phyloP scores from a whole-genome alignment of 257 asterid species.

The Solanum megistacrolobum region DNA sequence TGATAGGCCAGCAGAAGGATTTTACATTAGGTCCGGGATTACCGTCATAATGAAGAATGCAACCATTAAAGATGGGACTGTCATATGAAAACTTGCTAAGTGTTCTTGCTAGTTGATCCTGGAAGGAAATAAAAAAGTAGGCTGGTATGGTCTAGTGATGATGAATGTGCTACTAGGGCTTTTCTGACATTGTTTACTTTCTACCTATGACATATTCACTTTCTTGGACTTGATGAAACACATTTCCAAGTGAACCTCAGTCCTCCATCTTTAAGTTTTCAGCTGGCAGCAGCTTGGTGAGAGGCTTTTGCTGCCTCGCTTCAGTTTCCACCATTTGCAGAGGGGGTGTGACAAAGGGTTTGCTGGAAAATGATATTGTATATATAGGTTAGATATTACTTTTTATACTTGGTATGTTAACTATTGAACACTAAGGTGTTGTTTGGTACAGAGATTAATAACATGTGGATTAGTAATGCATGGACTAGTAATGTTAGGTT shows the following conservation, averaged over 20 bases:
- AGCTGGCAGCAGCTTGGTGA: neutral
- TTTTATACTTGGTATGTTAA: neutral
- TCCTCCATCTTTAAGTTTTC: neutral
- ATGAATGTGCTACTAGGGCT: neutral
- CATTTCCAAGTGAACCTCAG: neutral
- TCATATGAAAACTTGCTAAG: slow-evolving; percentile 42
- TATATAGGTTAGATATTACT: neutral
- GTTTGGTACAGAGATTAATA: neutral
- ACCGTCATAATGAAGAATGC: slow-evolving; percentile 73
- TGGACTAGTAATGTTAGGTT: neutral
- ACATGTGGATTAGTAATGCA: too few relatives aligned
- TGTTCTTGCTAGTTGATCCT: neutral
- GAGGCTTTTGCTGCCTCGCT: neutral
- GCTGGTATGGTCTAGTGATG: neutral
- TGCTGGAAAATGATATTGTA: neutral
- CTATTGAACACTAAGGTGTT: slow-evolving; percentile 1
- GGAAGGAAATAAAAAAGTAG: neutral
- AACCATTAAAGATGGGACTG: slow-evolving; percentile 66
- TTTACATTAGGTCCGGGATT: slow-evolving; percentile 81
- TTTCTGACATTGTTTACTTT: neutral
- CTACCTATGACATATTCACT: neutral
- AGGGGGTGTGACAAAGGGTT: neutral
- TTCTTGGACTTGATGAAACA: neutral
- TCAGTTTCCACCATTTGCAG: neutral
- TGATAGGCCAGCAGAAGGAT: slow-evolving; percentile 65